Base-by-base conservation (phyloP, 2,329 filamentous ascomycete species). In the Trichoderma simmonsii region DNA sequence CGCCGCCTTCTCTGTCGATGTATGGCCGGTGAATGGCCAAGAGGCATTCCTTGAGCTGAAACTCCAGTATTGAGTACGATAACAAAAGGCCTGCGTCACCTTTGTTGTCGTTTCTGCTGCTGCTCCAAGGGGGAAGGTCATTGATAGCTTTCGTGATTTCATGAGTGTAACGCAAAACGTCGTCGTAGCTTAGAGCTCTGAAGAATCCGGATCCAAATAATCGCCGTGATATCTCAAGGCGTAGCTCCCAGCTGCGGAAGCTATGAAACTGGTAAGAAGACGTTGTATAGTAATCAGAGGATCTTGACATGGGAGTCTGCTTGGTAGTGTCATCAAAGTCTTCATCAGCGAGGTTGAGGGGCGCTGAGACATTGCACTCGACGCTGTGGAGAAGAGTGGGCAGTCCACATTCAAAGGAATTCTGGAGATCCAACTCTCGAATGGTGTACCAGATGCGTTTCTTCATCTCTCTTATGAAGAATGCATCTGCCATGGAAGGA, bases 401-500 rank as follows among this genome's bases (percentile, higher is more conserved):
- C 5, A 69, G 28, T 8, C 66, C 66, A 28, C 66, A 69, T 69
- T 69, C 66, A 15, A 69, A 69, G 0, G 66, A 61, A 14, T 69
- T 69, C 36, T 69, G 66, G 6, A 69, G 66, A 28, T 69, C 66
- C 28, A 69, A 4, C 30, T 69, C 66, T n/a, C 66, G 66, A 34
- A 69, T 26, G 3, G 66, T 69, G 39, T 51, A 61, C 66, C 66
- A 69, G 1, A 69, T 60, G 56, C 66, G 66, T 30, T 43, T 60
- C 66, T 69, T 69, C 66, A 61, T 34, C 56, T 69, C 66, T 15
- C 66, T 69, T 24, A 69, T 61, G n/a, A 69, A 69, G 3, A 61
- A 48, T 3, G 34, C 30, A 12, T 69, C 66, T 6, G 56, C 30
- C 24, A 34, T 24, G 8, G 66, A 30, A 26, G 54, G 54, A 14